Evolutionary conservation across 2,329 filamentous ascomycete species (phyloP), one percentile per base, ranked within the genome.

Genomic region (Neodidymelliopsis sp.): DNA sequence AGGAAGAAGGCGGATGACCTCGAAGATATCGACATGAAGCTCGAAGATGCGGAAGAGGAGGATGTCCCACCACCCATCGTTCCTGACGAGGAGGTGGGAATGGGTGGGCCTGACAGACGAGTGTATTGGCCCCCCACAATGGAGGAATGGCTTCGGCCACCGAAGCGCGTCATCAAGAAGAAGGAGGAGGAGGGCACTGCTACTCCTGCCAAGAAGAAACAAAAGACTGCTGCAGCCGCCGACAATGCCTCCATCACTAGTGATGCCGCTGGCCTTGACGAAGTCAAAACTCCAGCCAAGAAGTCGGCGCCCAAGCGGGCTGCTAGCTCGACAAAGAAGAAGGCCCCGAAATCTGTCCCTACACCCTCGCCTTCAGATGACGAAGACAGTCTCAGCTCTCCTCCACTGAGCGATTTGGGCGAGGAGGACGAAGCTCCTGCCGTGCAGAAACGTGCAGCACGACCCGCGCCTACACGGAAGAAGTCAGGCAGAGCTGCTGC

Each of bases 81-180:
- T 0, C 77, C 81, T 0, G 81, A 86, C 0, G 83, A 88, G 5
- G 89, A 95, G 13, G 77, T 94, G 10, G 86, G 85, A 2, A 96
- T 97, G 92, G 93, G 93, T 28, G 93, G 93, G 0, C 84, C 87
- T 0, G 81, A 93, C 19, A 80, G 85, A 37, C 79, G 92, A 30
- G 93, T 97, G 0, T 97, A 95, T 69, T 97, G 93, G 92, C 92
- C 91, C 0, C 80, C 84, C 1, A 90, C 90, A 0, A 91, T 91
- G 85, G 92, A 96, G 69, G 89, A 95, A 54, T 97, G 91, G 91
- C 75, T 97, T 16, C 81, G 86, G 45, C 91, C 91, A 0, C 86
- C 83, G 72, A 97, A 96, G 76, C 82, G 85, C 47, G 82, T 87
- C 55, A 70, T 84, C 16, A 85, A 83, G 66, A 78, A 77, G 63